A percentile compares a stretch with the other conserved stretches of the same genome.
phyloP scores from a whole-genome alignment of 768 basidiomycete genomes.

The Amyloporia xantha region DNA sequence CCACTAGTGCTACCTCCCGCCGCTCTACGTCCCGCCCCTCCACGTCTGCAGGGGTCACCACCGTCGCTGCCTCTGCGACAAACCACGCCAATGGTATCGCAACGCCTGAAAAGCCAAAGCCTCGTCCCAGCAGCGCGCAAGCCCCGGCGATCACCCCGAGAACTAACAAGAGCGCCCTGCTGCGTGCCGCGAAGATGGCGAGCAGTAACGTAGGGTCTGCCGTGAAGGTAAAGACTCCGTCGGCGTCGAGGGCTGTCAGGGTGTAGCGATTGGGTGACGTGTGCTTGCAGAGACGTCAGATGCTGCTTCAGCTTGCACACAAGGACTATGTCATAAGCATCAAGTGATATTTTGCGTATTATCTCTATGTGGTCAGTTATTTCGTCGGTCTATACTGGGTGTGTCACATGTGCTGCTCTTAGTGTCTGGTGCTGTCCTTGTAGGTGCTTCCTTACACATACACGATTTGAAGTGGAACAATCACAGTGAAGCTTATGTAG shows the following conservation, averaged over 20 bases:
- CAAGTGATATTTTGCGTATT: background rate
- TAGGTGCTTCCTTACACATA: background rate
- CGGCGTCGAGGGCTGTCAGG: constrained; percentile 10
- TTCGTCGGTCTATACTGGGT: no score
- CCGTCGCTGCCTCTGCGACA: constrained; percentile 1
- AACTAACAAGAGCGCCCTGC: constrained; percentile 65
- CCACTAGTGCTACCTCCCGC: no score
- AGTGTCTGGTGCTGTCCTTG: background rate
- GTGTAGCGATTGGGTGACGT: constrained; percentile 1
- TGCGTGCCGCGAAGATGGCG: constrained; percentile 66
- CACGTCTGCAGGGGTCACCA: background rate
- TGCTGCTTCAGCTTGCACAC: background rate
- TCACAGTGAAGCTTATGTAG: no score
- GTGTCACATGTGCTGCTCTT: background rate
- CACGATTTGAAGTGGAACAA: no score
- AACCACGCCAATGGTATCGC: constrained; percentile 14
- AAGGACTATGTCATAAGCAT: background rate
- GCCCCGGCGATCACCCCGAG: constrained; percentile 62
- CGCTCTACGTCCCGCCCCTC: background rate
- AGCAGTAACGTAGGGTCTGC: constrained; percentile 2
- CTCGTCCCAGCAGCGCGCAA: constrained; percentile 49
- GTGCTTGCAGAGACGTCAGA: background rate
- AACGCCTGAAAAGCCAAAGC: constrained; percentile 28
- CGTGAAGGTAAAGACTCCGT: constrained; percentile 11
- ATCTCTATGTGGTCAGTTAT: background rate